Evolutionary conservation across 2,329 filamentous ascomycete genomes (phyloP).

Genomic region (Beauveria bassiana): DNA sequence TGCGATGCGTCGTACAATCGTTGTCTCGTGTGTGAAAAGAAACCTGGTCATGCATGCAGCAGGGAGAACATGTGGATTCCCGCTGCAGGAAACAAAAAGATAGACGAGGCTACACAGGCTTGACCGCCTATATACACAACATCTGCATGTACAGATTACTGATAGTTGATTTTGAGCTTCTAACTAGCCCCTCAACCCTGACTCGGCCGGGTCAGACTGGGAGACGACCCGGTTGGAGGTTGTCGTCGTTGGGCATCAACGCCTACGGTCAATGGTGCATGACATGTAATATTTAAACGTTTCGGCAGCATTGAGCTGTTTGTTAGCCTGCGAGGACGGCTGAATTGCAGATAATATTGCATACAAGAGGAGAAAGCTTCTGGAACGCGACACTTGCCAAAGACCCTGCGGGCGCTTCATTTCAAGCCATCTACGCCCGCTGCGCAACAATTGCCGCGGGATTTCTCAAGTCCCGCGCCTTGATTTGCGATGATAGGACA

Average conservation of each 20-base stretch:
- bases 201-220: not conserved
- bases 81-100: constrained; percentile 1
- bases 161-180: not conserved
- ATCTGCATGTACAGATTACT: too few relatives aligned
- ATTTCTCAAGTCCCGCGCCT: not conserved
- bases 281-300: not conserved
- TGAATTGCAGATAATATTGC: not conserved
- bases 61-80: not conserved
- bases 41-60: not conserved
- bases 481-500: not conserved
- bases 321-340: not conserved
- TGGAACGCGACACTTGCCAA: not conserved
- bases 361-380: not conserved
- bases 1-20: not conserved
- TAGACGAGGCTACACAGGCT: not conserved
- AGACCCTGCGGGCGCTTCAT: not conserved
- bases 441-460: not conserved
- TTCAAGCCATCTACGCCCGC: not conserved
- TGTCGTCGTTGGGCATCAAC: not conserved
- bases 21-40: not conserved
- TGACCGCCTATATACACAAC: constrained; percentile 1
- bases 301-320: not conserved
- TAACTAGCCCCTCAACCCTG: not conserved
- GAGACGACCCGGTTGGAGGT: constrained; percentile 1
- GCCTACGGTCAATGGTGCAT: not conserved